Conservation (phyloP, 2,329 filamentous ascomycete species). For the Alternaria triticimaculans region DNA sequence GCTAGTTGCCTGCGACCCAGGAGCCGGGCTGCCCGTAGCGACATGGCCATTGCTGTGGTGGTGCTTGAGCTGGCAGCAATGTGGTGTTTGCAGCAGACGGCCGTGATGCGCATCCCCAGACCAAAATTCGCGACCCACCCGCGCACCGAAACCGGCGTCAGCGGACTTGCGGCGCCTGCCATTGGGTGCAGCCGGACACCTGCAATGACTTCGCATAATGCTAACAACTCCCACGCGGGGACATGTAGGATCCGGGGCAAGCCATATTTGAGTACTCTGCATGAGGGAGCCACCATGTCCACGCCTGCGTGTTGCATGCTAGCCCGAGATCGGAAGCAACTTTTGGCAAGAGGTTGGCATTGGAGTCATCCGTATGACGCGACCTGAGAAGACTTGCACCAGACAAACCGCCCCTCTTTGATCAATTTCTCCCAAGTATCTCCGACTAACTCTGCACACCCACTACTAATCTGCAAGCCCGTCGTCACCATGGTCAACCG, state of each 20-base stretch:
- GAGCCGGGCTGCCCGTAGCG: slow-evolving; percentile 43
- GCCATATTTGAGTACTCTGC: neutral
- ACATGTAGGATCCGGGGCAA: slow-evolving; percentile 3
- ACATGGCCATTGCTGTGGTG: slow-evolving; percentile 45
- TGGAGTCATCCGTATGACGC: slow-evolving; percentile 42
- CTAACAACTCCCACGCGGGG: slow-evolving; percentile 18
- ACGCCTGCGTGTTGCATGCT: slow-evolving; percentile 5
- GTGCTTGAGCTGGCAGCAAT: slow-evolving; percentile 12
- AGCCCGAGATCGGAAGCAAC: slow-evolving; percentile 32
- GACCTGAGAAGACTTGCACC: slow-evolving; percentile 24
- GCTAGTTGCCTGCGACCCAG: slow-evolving; percentile 38
- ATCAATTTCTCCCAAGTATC: slow-evolving; percentile 5
- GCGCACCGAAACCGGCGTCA: slow-evolving; percentile 41
- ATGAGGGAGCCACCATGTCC: neutral
- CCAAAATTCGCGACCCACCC: slow-evolving; percentile 24
- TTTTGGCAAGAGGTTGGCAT: slow-evolving; percentile 11
- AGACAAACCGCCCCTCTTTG: slow-evolving; percentile 10
- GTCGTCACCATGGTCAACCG: slow-evolving; percentile 68
- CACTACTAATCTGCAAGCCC: neutral
- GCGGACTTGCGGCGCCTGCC: slow-evolving; percentile 27
- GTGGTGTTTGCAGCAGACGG: slow-evolving; percentile 28
- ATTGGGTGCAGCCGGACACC: slow-evolving; percentile 32
- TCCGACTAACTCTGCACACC: neutral
- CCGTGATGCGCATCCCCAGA: slow-evolving; percentile 15
- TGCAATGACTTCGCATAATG: slow-evolving; percentile 33